Evolutionary conservation across 2,329 filamentous ascomycete species (phyloP).

Genomic region (Penicillium sp.): DNA sequence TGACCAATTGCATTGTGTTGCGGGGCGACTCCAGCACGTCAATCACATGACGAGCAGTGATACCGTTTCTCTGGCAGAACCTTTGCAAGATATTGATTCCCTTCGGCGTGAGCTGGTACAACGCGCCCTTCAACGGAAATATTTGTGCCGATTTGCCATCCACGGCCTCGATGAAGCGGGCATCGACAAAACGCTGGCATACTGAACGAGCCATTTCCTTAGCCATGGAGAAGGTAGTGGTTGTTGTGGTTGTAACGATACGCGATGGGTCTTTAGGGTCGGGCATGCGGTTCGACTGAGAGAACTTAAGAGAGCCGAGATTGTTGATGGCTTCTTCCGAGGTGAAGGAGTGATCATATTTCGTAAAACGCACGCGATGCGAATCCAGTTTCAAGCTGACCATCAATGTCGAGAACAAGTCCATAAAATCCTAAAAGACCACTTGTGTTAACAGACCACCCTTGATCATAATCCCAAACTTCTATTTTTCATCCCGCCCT

Average conservation of each 20-base stretch:
- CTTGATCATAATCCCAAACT: no score
- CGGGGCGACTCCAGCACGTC: conserved; percentile 66
- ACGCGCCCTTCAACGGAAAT: conserved; percentile 81
- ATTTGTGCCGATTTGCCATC: conserved; percentile 72
- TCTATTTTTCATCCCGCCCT: no score
- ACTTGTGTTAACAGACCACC: no score
- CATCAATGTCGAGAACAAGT: conserved; percentile 89
- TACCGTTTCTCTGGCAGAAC: conserved; percentile 90
- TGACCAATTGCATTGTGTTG: conserved; percentile 78
- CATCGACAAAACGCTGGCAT: conserved; percentile 87
- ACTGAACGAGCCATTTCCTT: conserved; percentile 97
- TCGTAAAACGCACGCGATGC: conserved; percentile 81
- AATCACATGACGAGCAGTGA: conserved; percentile 83
- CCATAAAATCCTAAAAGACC: conserved; percentile 99
- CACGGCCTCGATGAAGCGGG: conserved; percentile 85
- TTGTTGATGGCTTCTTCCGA: conserved; percentile 98
- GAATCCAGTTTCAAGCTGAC: conserved; percentile 84
- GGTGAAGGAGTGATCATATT: conserved; percentile 87
- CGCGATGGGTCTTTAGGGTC: conserved; percentile 94
- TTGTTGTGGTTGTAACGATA: conserved; percentile 95
- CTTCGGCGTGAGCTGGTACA: conserved; percentile 94
- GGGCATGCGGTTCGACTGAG: conserved; percentile 96
- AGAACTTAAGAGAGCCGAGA: conserved; percentile 92
- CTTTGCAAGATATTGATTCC: conserved; percentile 82
- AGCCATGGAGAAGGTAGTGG: conserved; percentile 97